Conservation (phyloP, 2,329 filamentous ascomycete species). For the Colletotrichum sp. region DNA sequence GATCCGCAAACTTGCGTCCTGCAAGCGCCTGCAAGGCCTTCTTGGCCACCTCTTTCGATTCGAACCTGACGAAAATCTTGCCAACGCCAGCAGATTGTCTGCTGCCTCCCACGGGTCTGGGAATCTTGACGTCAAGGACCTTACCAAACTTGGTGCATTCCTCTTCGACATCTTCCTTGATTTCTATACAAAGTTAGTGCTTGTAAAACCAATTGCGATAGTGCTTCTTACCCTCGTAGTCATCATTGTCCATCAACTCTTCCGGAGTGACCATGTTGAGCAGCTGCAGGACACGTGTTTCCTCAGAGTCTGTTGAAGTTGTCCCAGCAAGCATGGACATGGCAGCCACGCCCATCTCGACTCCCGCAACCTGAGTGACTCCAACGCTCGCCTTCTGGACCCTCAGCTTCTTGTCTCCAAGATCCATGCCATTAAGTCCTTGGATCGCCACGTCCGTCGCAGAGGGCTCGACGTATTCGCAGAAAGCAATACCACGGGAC, state of each 20-base stretch:
- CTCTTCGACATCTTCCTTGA: conserved; percentile 90
- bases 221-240: conserved; percentile 81
- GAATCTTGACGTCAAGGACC: conserved; percentile 89
- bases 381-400: conserved; percentile 91
- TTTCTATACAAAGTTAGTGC: conserved; percentile 66
- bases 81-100: conserved; percentile 88
- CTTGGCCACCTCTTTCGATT: conserved; percentile 75
- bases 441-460: conserved; percentile 87
- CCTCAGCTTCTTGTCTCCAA: conserved; percentile 85
- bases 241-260: conserved; percentile 90
- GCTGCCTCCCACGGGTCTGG: conserved; percentile 81
- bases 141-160: conserved; percentile 92
- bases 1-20: conserved; percentile 92
- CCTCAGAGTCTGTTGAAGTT: conserved; percentile 77
- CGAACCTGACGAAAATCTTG: conserved; percentile 98
- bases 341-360: conserved; percentile 95
- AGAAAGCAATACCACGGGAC: conserved; percentile 93
- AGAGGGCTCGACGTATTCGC: conserved; percentile 83
- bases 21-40: conserved; percentile 90
- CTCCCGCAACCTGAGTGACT: conserved; percentile 86
- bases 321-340: conserved; percentile 98
- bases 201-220: too few species aligned
- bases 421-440: conserved; percentile 89
- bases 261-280: conserved; percentile 99
- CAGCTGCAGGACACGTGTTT: conserved; percentile 84